These are phyloP conservation scores for Kwoniella shivajii DNA, from an alignment of 1,284 basidiomycete species.

Conservation along the genomic window DNA sequence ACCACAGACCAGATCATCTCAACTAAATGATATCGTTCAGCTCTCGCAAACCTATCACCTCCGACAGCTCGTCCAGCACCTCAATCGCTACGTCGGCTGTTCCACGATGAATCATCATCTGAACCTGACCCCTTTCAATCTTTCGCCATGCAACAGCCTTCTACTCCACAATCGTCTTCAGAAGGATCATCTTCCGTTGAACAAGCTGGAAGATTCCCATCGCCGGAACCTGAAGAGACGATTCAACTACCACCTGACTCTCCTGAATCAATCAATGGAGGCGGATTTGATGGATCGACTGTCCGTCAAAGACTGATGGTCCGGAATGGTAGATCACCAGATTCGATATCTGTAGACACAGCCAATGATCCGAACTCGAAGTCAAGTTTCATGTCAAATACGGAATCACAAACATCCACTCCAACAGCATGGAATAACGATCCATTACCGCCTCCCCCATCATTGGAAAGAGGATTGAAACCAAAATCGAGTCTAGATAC, in stretches of 20 bases:
- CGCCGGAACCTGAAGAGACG: conserved; percentile 12
- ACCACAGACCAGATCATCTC: not conserved
- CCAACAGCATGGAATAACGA: conserved; percentile 24
- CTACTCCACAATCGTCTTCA: conserved; percentile 30
- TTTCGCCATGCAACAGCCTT: conserved; percentile 41
- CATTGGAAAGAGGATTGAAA: conserved; percentile 7
- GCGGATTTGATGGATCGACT: conserved; percentile 23
- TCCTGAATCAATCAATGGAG: not conserved
- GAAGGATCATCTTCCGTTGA: conserved; percentile 25
- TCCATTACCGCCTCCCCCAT: conserved; percentile 5
- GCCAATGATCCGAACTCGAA: not conserved
- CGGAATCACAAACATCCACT: conserved; percentile 24
- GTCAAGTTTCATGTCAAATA: conserved; percentile 13
- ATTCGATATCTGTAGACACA: conserved; percentile 15
- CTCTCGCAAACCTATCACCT: conserved; percentile 16
- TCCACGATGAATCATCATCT: conserved; percentile 50
- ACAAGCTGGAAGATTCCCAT: conserved; percentile 19
- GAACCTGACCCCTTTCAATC: conserved; percentile 51
- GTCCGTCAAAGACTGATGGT: conserved; percentile 25
- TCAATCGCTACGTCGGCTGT: conserved; percentile 51
- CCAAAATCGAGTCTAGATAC: conserved; percentile 36
- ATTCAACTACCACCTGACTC: not conserved
- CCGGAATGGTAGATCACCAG: conserved; percentile 14
- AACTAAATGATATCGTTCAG: conserved; percentile 9
- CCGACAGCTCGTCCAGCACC: conserved; percentile 43